Percentiles rank a stretch among this genome's conserved stretches.
phyloP scores from a whole-genome alignment of 2,329 filamentous ascomycete genomes.

The Aspergillus sp. region DNA sequence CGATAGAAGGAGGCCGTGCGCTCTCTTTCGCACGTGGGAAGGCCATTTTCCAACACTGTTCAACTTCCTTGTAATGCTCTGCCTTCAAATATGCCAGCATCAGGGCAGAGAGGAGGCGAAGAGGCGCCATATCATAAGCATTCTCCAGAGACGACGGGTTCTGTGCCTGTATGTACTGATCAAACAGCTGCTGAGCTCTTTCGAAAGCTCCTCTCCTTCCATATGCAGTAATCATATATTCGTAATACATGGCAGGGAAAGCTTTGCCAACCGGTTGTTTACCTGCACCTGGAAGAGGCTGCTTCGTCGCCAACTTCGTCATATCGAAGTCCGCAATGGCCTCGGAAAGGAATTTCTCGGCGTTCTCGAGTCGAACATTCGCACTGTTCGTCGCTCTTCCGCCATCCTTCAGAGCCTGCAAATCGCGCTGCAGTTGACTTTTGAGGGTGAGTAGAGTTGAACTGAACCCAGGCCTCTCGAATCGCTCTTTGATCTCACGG shows the following conservation, averaged over 20 bases:
- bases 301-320: conserved; percentile 43
- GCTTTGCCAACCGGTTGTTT: conserved; percentile 38
- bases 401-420: conserved; percentile 19
- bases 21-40: conserved; percentile 52
- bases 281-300: conserved; percentile 34
- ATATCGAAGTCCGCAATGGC: conserved; percentile 37
- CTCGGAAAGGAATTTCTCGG: conserved; percentile 37
- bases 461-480: conserved; percentile 30
- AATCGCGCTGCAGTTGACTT: conserved; percentile 33
- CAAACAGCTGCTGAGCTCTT: conserved; percentile 55
- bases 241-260: conserved; percentile 52
- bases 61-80: conserved; percentile 58
- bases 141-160: conserved; percentile 11
- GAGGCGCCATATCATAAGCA: conserved; percentile 42
- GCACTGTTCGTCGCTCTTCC: conserved; percentile 9
- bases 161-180: conserved; percentile 44
- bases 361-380: conserved; percentile 25
- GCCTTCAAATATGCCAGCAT: conserved; percentile 65
- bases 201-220: conserved; percentile 45
- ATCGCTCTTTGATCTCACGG: conserved; percentile 37
- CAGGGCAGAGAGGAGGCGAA: conserved; percentile 59
- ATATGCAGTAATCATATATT: conserved; percentile 57
- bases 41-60: conserved; percentile 64
- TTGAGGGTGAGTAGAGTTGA: conserved; percentile 36
- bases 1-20: conserved; percentile 34